Base-by-base conservation (phyloP, 371 early-diverging fungal genomes). In the Mucor plumbeus region DNA sequence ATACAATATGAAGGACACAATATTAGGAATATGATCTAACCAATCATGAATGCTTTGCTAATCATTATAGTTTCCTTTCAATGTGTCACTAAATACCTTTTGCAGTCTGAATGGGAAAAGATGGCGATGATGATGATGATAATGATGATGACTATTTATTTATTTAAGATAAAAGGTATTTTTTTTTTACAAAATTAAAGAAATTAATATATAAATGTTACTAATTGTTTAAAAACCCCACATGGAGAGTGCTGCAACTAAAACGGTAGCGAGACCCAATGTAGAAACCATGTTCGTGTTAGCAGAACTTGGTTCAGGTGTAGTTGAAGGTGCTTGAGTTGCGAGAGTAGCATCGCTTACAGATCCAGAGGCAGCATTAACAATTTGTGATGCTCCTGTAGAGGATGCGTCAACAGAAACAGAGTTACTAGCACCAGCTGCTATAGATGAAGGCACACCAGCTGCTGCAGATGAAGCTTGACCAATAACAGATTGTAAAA, bases 211-310 rank as follows among this genome's bases (percentile, higher is more conserved):
- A 47, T 47, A 19, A 17, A 47, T 47, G 47, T 43, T 43, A 40
- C 41, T 11, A 15, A 1, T 36, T 59, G 26, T 3, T 26, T 61
- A 34, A 36, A 61, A 47, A 33, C 61, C 61, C 9, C 44, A n/a
- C 61, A 61, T 35, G 21, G 60, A 59, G 60, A 59, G 36, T 15
- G 59, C 63, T 26, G 35, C 64, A 40, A 60, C 59, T 35, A 69
- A 48, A 19, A 60, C 34, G 15, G 19, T 9, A 2, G 69, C 59
- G 9, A 69, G 2, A 15, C 63, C 56, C n/a, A 69, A 35, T 21
- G 60, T 36, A 60, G 69, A 44, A 8, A 61, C 35, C 13, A 58
- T 19, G 1, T 39, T 53, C 19, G 4, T 48, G 10, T 17, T 47
- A 33, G 40, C 60, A 54, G 61, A 33, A 53, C 55, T 63, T 39